Percentiles rank a stretch among this genome's conserved stretches.
phyloP scores from a whole-genome alignment of 805 yeast genomes.

The Lipomyces chichibuensis region DNA sequence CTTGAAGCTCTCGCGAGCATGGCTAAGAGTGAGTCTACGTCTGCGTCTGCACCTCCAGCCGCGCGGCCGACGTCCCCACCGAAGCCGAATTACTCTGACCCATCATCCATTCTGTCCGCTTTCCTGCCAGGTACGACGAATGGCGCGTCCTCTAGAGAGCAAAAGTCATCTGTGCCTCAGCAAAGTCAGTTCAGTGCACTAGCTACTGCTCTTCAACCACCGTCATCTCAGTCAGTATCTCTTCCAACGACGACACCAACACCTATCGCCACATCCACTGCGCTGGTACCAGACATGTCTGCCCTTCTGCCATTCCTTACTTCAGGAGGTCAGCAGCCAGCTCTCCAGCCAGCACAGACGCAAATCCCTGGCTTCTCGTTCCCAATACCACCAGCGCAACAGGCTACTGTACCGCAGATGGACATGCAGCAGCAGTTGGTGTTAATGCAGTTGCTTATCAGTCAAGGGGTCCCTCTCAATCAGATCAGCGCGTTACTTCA shows the following conservation, averaged over 20 bases:
- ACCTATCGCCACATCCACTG: constrained; percentile 28
- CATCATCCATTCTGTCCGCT: constrained; percentile 8
- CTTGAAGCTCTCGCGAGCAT: constrained; percentile 71
- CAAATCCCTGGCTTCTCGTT: constrained; percentile 24
- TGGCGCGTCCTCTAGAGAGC: background rate
- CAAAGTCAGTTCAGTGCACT: constrained; percentile 5
- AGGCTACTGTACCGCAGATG: constrained; percentile 10
- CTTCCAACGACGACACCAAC: constrained; percentile 19
- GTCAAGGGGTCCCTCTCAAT: constrained; percentile 42
- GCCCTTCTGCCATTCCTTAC: constrained; percentile 10
- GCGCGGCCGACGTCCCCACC: constrained; percentile 16
- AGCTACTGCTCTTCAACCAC: constrained; percentile 12
- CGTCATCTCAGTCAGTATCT: constrained; percentile 21
- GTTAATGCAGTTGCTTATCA: constrained; percentile 47
- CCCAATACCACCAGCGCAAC: constrained; percentile 7
- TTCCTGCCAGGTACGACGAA: constrained; percentile 2
- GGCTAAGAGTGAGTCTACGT: constrained; percentile 45
- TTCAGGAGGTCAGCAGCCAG: constrained; percentile 5
- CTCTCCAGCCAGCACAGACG: background rate
- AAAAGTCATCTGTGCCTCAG: background rate
- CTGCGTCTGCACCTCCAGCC: constrained; percentile 9
- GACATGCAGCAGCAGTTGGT: constrained; percentile 47
- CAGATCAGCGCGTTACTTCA: constrained; percentile 32
- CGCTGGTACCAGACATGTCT: constrained; percentile 26
- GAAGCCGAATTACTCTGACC: constrained; percentile 6